A percentile compares a stretch with the other conserved stretches of the same genome.
phyloP scores from a whole-genome alignment of 352 stramenopile genomes.

The Aphanomyces invadans region DNA sequence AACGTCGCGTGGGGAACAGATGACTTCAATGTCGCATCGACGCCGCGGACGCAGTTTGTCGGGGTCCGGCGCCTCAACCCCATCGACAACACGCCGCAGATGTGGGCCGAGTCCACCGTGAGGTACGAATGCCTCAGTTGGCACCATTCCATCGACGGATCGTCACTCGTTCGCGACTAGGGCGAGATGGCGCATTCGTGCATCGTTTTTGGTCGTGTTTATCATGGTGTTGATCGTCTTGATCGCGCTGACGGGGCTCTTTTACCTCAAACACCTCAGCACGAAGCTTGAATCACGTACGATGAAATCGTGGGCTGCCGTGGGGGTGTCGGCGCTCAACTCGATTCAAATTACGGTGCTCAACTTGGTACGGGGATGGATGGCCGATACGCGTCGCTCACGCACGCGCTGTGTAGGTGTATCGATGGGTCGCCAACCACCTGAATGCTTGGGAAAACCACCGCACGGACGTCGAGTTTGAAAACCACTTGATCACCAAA shows the following conservation, averaged over 20 bases:
- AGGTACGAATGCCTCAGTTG: not conserved
- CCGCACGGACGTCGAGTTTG: slow-evolving; percentile 81
- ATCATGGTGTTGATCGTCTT: slow-evolving; percentile 70
- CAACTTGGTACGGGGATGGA: slow-evolving; percentile 65
- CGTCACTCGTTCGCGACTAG: too few relatives aligned
- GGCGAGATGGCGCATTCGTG: slow-evolving; percentile 38
- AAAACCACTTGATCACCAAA: slow-evolving; percentile 95
- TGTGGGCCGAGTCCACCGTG: slow-evolving; percentile 7
- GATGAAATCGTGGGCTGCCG: slow-evolving; percentile 29
- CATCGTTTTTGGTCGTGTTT: slow-evolving; percentile 56
- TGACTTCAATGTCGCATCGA: slow-evolving; percentile 59
- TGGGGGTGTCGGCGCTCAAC: slow-evolving; percentile 52
- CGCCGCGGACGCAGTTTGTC: slow-evolving; percentile 78
- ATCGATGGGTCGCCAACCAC: slow-evolving; percentile 84
- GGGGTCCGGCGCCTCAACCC: slow-evolving; percentile 68
- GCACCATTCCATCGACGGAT: too few relatives aligned
- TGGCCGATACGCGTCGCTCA: too few relatives aligned
- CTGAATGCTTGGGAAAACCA: slow-evolving; percentile 94
- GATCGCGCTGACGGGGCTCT: slow-evolving; percentile 57
- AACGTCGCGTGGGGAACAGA: slow-evolving; percentile 79
- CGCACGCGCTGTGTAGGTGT: slow-evolving; percentile 43
- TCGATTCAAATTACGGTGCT: slow-evolving; percentile 90
- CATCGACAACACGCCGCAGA: slow-evolving; percentile 26
- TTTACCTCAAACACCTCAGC: slow-evolving; percentile 63
- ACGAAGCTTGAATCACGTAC: slow-evolving; percentile 45